Evolutionary conservation across 768 basidiomycete species (phyloP), one percentile per base, ranked within the genome.

Genomic region (Auriscalpium microsporum): DNA sequence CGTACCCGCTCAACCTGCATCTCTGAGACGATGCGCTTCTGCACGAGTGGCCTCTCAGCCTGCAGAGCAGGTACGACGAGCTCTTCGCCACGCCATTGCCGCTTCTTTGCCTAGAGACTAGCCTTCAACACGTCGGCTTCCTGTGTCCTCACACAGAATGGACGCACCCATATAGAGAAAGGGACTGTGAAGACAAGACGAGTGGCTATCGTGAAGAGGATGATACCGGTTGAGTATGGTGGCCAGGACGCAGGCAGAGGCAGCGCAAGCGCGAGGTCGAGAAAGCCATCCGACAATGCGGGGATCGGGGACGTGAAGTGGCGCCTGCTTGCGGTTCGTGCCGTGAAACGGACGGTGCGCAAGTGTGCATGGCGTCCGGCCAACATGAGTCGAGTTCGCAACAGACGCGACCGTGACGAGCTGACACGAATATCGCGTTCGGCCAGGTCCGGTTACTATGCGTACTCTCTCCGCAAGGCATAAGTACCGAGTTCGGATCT

Each of bases 251-350:
- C 73, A 21, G 90, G 87, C 60, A 81, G 73, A 2, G 89, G 89
- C n/a, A 90, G 71, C 4, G 86, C 87, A 38, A 81, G 65, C 21
- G 89, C 84, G 49, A 90, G 71, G 74, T 91, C 89, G 13, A 90
- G 74, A 64, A 90, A 90, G 10, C 80, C 83, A 63, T 89, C 75
- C 37, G 52, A 42, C 14, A 45, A 21, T 40, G 34, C 17, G 16
- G 36, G 50, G 34, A 51, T 51, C 8, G 42, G n/a, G 33, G 38
- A 42, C 19, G 40, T 19, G n/a, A 52, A 28, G 34, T 21, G 19
- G 19, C 50, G 11, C 19, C 50, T 36, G 17, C 50, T 42, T 4
- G 40, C 13, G 40, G 40, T 42, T 8, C 40, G 40, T 42, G 40
- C 13, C 40, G 14, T 42, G 40, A 3, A 42, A 17, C 40, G 40